Evolutionary conservation across 1,139 yeast genomes (phyloP), one percentile per base, ranked within the genome.

Genomic region (Neolecta irregularis): DNA sequence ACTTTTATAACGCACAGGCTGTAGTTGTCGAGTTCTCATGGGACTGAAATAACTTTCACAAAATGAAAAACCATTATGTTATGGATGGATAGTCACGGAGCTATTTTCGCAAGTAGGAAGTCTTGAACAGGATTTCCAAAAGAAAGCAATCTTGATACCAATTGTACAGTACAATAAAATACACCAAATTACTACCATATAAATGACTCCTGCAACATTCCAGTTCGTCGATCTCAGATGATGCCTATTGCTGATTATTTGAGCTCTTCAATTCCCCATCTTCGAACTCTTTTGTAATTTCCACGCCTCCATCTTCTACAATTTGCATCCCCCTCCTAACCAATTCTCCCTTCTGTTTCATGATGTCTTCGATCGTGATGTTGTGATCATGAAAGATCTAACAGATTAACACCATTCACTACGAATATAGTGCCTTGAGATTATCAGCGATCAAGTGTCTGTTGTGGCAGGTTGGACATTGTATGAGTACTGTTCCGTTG

Each of bases 361-460:
- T 55, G n/a, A 83, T 73, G 37, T 83, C 93, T 50, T 81, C 81
- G 30, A 88, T 60, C 11, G 78, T 80, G 48, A 80, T 68, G 43
- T 67, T 63, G 24, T 70, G 62, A 51, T 85, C 94, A 11, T 74
- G 70, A 51, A 85, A 83, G 34, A 88, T 79, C 56, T 69, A 79
- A 47, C 22, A 26, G 21, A 26, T 23, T 26, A 26, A 26, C 6
- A 12, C 21, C 19, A 26, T 26, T 19, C 21, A 11, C n/a, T 19
- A 13, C 19, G 2, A n/a, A 7, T 5, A 7, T 12, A 26, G 5
- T 26, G 18, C 13, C 11, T 12, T 13, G 21, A 26, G 62, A 55
- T 85, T 93, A 52, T 88, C 98, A 1, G 96, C 93, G 36, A 88
- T 85, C 49, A 88, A 61, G 51, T 88, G 98, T 44, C 95, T 69